A percentile compares a stretch with the other conserved stretches of the same genome.
Conservation (phyloP, 106 monocot species). For the Apostasia ramifera region DNA sequence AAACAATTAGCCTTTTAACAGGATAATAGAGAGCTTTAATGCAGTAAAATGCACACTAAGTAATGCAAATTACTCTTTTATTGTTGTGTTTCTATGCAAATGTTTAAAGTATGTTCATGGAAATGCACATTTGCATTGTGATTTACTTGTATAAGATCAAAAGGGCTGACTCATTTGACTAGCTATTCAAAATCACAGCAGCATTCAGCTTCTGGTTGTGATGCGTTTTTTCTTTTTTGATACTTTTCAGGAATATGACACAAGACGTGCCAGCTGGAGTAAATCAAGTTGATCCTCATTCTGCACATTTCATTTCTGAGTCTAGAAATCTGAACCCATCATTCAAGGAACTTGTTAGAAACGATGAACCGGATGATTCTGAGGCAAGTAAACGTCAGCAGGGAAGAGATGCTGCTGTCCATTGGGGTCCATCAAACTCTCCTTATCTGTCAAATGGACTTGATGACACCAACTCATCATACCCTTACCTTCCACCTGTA, state of each 20-base stretch:
- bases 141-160: no score
- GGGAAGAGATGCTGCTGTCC: slow-evolving; percentile 30
- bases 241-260: slow-evolving; percentile 30
- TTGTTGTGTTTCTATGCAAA: no score
- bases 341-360: slow-evolving; percentile 41
- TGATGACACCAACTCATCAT: slow-evolving; percentile 57
- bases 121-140: no score
- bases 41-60: no score
- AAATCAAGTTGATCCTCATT: slow-evolving; percentile 41
- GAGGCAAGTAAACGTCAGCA: slow-evolving; percentile 26
- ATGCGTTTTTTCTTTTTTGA: neutral
- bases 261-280: slow-evolving; percentile 32
- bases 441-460: slow-evolving; percentile 37
- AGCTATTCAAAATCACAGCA: neutral
- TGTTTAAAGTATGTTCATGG: no score
- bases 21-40: no score
- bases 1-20: no score
- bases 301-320: slow-evolving; percentile 28
- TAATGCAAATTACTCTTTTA: no score
- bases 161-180: no score
- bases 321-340: slow-evolving; percentile 37
- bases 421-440: slow-evolving; percentile 41
- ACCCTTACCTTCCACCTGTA: slow-evolving; percentile 81
- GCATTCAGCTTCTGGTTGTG: neutral
- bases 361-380: slow-evolving; percentile 30